Evolutionary conservation across 805 yeast species (phyloP), one percentile per base, ranked within the genome.

Genomic region (Pichia exigua): DNA sequence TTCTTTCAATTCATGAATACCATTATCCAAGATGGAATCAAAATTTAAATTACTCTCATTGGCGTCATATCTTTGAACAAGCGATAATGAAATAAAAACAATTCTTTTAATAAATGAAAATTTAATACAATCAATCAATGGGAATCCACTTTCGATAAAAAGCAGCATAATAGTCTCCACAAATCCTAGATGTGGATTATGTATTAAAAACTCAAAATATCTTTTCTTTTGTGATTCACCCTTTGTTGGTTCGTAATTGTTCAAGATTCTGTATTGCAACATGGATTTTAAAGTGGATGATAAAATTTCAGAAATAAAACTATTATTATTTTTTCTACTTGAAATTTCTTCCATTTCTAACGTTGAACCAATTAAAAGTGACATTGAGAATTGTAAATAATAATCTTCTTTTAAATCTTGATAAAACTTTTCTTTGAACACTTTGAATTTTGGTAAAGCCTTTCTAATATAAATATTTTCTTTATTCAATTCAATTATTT

Each of bases 321-420:
- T 43, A 13, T 44, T 50, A 1, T 44, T 48, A 0, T 75, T 74
- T n/a, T 75, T 61, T 61, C 91, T 73, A 1, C 82, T 72, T 0
- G 83, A 59, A 22, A 83, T 76, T 59, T 85, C 91, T 40, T 74
- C 65, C 74, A 82, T 78, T 24, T 77, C 72, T 26, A 85, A 73
- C 0, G 83, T 75, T 54, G 76, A 72, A 2, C 79, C 77, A 43
- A 78, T 59, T 15, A 69, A 42, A 22, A 59, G 51, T 7, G 67
- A 55, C 35, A 63, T 42, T 10, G 60, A 48, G 48, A 54, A 56
- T 40, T 59, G 60, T 21, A 51, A 42, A 21, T 58, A 60, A 30
- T 8, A 51, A 24, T 32, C 57, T 42, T 32, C 30, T 18, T 21
- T 39, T 7, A 32, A 30, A 30, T 51, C 26, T 40, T 28, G 21